Percentiles rank a stretch among this genome's conserved stretches.
Evolutionary conservation across 208 protist genomes (phyloP).

Genomic region (Lotmaria passim): DNA sequence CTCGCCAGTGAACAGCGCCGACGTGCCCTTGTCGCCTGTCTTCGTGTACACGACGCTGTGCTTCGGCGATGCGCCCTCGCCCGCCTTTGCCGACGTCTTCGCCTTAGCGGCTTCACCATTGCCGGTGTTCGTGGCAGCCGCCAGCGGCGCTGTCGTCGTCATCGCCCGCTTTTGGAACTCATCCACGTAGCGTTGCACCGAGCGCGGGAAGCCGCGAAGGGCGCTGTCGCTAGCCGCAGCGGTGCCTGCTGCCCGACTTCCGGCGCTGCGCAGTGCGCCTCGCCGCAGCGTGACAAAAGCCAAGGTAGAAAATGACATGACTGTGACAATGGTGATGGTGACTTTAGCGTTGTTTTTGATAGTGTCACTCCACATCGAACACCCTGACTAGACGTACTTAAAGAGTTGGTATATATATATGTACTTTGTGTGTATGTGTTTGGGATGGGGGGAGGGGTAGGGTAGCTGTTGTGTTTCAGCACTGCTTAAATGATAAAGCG

Average conservation of each 20-base stretch:
- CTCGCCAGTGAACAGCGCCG: constrained; percentile 61
- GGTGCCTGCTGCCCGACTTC: background rate
- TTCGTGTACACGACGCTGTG: constrained; percentile 64
- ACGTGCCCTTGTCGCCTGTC: constrained; percentile 69
- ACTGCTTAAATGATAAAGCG: too few relatives aligned
- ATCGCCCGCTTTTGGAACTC: background rate
- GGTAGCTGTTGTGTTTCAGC: too few relatives aligned
- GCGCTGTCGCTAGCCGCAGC: background rate
- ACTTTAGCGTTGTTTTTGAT: background rate
- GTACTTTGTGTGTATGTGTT: background rate
- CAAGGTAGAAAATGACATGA: constrained; percentile 20
- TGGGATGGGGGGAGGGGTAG: background rate
- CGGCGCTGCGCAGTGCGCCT: background rate
- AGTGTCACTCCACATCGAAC: background rate
- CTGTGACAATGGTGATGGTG: constrained; percentile 1
- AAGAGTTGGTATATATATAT: background rate
- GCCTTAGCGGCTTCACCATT: background rate
- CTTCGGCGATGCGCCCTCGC: background rate
- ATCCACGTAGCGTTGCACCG: constrained; percentile 10
- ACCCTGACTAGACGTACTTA: background rate
- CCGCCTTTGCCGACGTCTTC: background rate
- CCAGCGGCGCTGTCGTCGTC: background rate
- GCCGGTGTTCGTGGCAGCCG: background rate
- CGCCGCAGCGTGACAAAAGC: constrained; percentile 12
- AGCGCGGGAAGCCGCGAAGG: constrained; percentile 12